Evolutionary conservation across 176 grass and related monocot genomes (phyloP).

Genomic region (Zoysia pacifica): DNA sequence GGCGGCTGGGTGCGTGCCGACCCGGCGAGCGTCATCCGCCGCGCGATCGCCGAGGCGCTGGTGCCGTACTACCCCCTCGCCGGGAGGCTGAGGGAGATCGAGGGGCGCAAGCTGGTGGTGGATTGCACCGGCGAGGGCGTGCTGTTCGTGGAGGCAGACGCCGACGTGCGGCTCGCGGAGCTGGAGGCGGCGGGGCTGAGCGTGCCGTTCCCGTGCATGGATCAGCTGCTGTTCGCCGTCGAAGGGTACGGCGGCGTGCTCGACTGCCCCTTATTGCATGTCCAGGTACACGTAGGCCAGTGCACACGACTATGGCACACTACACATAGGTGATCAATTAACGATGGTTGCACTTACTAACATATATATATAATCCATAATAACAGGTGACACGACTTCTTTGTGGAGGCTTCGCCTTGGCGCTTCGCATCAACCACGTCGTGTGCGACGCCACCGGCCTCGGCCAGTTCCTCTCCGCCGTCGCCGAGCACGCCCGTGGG

Average conservation of each 20-base stretch:
- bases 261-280: constrained; percentile 36
- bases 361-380: background rate
- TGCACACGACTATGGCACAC: too few species aligned
- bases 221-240: constrained; percentile 44
- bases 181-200: constrained; percentile 20
- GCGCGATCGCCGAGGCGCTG: constrained; percentile 33
- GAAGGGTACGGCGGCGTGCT: constrained; percentile 7
- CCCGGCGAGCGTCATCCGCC: constrained; percentile 31
- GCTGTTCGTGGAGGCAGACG: constrained; percentile 64
- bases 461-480: constrained; percentile 45
- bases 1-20: background rate
- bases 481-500: constrained; percentile 42
- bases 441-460: constrained; percentile 50
- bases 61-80: constrained; percentile 61
- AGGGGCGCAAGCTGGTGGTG: constrained; percentile 41
- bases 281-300: constrained; percentile 37
- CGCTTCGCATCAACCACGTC: constrained; percentile 44
- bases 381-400: constrained; percentile 55
- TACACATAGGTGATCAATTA: too few species aligned
- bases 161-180: constrained; percentile 37
- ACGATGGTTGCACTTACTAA: too few species aligned
- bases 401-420: constrained; percentile 60
- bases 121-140: constrained; percentile 55
- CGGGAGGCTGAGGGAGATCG: constrained; percentile 37
- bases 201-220: constrained; percentile 45